Evolutionary conservation across 1,284 basidiomycete genomes (phyloP).

Genomic region (Trametes sp.): DNA sequence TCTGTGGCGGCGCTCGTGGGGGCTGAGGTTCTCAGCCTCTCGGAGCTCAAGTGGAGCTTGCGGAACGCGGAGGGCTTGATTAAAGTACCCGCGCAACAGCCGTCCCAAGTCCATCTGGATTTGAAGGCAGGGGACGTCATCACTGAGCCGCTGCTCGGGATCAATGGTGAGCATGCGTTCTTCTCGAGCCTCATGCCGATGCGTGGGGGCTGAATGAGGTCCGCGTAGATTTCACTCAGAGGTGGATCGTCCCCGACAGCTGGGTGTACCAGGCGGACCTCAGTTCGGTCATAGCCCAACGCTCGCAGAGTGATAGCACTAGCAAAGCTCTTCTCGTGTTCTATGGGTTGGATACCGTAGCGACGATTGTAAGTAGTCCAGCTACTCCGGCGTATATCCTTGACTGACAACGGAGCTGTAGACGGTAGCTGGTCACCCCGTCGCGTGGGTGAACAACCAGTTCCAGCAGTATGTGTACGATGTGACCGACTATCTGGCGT

Average conservation of each 20-base stretch:
- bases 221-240: constrained; percentile 55
- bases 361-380: constrained; percentile 50
- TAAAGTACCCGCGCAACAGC: constrained; percentile 53
- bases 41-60: constrained; percentile 57
- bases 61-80: constrained; percentile 59
- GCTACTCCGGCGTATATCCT: neutral
- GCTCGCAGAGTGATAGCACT: constrained; percentile 31
- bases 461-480: constrained; percentile 65
- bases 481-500: constrained; percentile 50
- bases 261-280: constrained; percentile 68
- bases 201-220: too few relatives aligned
- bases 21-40: constrained; percentile 49
- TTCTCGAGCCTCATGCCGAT: too few relatives aligned
- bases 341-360: constrained; percentile 64
- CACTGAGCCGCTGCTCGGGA: constrained; percentile 57
- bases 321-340: constrained; percentile 55
- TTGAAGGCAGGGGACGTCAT: constrained; percentile 55
- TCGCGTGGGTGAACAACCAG: constrained; percentile 66
- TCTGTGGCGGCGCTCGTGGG: neutral
- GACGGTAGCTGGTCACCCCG: constrained; percentile 57
- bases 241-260: constrained; percentile 64
- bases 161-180: constrained; percentile 50
- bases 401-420: constrained; percentile 27
- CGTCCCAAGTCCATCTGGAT: constrained; percentile 60
- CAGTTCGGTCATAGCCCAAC: constrained; percentile 45